These are phyloP conservation scores for Athelia sp. DNA, from an alignment of 1,284 basidiomycete genomes.

Conservation along the genomic window DNA sequence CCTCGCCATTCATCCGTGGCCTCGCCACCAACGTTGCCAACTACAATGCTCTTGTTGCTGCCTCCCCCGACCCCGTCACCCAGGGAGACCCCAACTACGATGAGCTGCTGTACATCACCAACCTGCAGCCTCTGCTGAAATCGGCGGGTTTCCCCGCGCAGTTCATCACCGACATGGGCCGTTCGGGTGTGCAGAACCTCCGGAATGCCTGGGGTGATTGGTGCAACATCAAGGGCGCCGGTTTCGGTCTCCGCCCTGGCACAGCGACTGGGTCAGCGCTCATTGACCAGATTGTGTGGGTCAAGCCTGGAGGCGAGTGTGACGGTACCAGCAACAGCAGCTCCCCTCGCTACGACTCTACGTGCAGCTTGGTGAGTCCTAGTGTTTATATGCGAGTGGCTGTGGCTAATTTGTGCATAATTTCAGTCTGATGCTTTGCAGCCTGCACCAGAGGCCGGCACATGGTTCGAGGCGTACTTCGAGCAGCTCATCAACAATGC, in stretches of 20 bases:
- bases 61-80: conserved; percentile 54
- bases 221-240: conserved; percentile 61
- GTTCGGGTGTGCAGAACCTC: conserved; percentile 58
- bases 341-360: conserved; percentile 52
- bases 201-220: conserved; percentile 48
- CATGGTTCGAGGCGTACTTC: conserved; percentile 65
- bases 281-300: conserved; percentile 63
- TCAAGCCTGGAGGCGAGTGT: conserved; percentile 65
- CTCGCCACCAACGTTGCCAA: conserved; percentile 56
- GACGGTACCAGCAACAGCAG: conserved; percentile 60
- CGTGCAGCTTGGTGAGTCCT: conserved; percentile 44
- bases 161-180: conserved; percentile 64
- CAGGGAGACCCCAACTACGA: conserved; percentile 56
- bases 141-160: conserved; percentile 49
- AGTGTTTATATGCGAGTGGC: not conserved
- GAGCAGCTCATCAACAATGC: conserved; percentile 47
- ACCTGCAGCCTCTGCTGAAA: conserved; percentile 42
- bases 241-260: conserved; percentile 58
- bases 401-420: conserved; percentile 3
- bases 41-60: conserved; percentile 54
- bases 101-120: conserved; percentile 56
- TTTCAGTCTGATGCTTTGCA: conserved; percentile 43
- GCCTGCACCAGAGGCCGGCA: conserved; percentile 57
- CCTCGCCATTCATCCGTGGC: conserved; percentile 50
- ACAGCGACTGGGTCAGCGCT: conserved; percentile 46